phyloP scores from a whole-genome alignment of 345 rosid species.

The Eucalyptus polyanthemos region DNA sequence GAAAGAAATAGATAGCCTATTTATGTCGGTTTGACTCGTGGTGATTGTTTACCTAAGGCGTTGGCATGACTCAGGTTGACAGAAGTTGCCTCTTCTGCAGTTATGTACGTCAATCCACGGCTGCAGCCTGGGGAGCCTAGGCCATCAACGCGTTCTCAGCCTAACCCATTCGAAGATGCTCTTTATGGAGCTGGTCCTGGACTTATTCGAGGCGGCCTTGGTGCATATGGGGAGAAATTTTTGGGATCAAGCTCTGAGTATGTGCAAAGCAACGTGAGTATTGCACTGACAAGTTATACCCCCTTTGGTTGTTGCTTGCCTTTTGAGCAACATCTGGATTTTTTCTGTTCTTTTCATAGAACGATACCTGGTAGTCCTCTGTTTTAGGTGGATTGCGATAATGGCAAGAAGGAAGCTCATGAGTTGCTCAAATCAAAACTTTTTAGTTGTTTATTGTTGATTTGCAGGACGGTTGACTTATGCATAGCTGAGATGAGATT shows the following conservation, averaged over 20 bases:
- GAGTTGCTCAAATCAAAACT: background rate
- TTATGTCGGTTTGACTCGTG: background rate
- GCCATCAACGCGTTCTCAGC: constrained; percentile 49
- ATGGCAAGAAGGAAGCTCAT: background rate
- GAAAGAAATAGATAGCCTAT: background rate
- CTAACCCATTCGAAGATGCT: constrained; percentile 81
- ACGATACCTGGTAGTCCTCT: background rate
- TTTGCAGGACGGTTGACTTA: background rate
- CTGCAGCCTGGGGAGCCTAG: constrained; percentile 54
- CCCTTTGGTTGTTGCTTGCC: background rate
- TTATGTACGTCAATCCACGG: constrained; percentile 70
- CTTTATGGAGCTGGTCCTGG: constrained; percentile 95
- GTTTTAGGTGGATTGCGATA: background rate
- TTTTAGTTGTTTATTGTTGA: background rate
- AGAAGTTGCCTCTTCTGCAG: constrained; percentile 4
- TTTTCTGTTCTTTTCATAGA: background rate
- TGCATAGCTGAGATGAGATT: background rate
- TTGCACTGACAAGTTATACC: background rate
- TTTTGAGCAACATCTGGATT: background rate
- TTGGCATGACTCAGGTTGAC: background rate
- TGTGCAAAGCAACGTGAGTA: constrained; percentile 95
- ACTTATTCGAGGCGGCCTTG: constrained; percentile 70
- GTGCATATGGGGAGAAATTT: constrained; percentile 87
- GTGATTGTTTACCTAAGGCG: background rate
- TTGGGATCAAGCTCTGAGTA: constrained; percentile 92